phyloP scores from a whole-genome alignment of 257 asterid species.

The Asclepias syriaca region DNA sequence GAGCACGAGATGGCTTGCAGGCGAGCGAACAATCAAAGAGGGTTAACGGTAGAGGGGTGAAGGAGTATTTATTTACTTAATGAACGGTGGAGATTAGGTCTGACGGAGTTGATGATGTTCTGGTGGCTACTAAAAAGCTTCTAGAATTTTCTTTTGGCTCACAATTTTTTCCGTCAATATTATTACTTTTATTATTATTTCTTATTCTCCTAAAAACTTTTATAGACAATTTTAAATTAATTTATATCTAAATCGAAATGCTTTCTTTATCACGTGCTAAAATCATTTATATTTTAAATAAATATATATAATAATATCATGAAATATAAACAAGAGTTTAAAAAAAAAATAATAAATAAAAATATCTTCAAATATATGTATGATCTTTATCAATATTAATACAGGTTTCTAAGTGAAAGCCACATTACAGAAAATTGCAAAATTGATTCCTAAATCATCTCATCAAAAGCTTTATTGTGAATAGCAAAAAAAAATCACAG shows the following conservation, averaged over 20 bases:
- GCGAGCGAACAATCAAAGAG: conserved; percentile 14
- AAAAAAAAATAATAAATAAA: no score
- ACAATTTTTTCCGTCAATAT: neutral
- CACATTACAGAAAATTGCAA: neutral
- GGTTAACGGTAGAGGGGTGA: conserved; percentile 3
- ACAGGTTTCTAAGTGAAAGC: neutral
- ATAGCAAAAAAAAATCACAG: neutral
- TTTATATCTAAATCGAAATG: neutral
- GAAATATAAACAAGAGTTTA: no score
- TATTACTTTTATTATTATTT: no score
- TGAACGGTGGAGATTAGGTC: conserved; percentile 40
- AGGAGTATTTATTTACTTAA: conserved; percentile 23
- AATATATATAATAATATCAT: no score
- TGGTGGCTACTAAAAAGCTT: neutral
- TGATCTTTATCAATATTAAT: no score
- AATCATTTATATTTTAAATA: no score
- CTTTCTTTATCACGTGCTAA: no score
- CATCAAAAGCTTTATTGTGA: neutral
- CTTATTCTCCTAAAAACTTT: no score
- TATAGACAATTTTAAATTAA: no score
- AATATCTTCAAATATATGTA: no score
- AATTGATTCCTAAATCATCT: neutral
- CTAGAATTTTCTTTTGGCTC: conserved; percentile 14
- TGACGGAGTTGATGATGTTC: neutral
- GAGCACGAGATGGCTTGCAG: conserved; percentile 8